Base-by-base conservation (phyloP, 2,329 filamentous ascomycete genomes). In the Verticillium albo-atrum region DNA sequence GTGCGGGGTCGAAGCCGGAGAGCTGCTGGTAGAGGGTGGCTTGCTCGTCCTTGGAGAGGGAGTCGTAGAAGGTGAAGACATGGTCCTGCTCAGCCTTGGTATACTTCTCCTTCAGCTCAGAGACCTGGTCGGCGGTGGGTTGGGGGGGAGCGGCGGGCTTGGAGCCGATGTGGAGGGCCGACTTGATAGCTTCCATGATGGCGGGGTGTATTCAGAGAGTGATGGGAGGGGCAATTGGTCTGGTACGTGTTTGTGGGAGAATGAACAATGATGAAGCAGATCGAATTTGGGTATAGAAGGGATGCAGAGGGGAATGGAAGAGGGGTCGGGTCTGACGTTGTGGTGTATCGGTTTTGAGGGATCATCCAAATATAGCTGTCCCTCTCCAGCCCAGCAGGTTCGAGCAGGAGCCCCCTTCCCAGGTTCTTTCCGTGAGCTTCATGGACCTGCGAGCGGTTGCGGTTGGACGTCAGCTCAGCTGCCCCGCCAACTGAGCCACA, bases 41-140 rank as follows among this genome's bases (percentile, higher is more conserved):
- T 79, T 96, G 91, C 65, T 97, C 92, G 57, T 82, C 75, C 20
- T 82, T 77, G 63, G 81, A 80, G 63, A 99, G 88, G 63, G 88
- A 84, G 71, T 97, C 91, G 80, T 90, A 97, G 77, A 79, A 98
- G 60, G 88, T 82, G 70, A 96, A 92, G 64, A 96, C 90, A 65
- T 96, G 92, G 60, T 85, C 89, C 76, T 96, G 92, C 32, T 83
- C 84, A 54, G 89, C 90, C 66, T 87, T 82, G 63, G 83, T 79
- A 77, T 93, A 96, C 72, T 89, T 89, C 64, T 88, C 78, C 74
- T 84, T 85, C 47, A 96, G 83, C 66, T 85, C 75, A 59, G 85
- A 80, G 68, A 92, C 77, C 70, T 91, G 84, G 64, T 90, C 84
- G 60, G 84, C 74, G 37, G 84, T 83, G 61, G 91, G 88, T 66